Evolutionary conservation across 805 yeast species (phyloP).

Genomic region (Nakazawaea ambrosiae): DNA sequence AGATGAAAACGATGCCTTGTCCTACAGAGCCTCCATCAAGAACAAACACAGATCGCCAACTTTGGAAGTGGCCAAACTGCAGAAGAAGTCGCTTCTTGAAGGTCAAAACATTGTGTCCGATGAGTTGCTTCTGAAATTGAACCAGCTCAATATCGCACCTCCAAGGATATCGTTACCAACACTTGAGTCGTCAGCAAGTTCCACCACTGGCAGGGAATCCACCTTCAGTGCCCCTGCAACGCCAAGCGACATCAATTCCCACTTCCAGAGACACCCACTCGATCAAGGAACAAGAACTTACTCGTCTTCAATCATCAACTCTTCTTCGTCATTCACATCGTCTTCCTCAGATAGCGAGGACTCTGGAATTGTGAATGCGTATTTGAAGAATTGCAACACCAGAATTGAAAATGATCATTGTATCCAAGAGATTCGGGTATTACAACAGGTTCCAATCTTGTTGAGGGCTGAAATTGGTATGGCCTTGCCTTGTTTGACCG

Average conservation of each 20-base stretch:
- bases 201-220: background rate
- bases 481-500: conserved; percentile 93
- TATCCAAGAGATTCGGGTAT: conserved; percentile 77
- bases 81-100: conserved; percentile 29
- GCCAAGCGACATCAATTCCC: background rate
- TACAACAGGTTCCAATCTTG: conserved; percentile 75
- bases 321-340: background rate
- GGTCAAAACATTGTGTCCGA: conserved; percentile 27
- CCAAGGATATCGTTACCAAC: conserved; percentile 33
- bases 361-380: conserved; percentile 43
- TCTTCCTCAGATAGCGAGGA: conserved; percentile 4
- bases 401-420: conserved; percentile 53
- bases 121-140: conserved; percentile 40
- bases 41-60: conserved; percentile 71
- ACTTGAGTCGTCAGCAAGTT: background rate
- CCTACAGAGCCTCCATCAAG: conserved; percentile 72
- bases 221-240: conserved; percentile 4
- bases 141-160: conserved; percentile 39
- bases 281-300: conserved; percentile 4
- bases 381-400: conserved; percentile 48
- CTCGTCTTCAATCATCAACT: conserved; percentile 7
- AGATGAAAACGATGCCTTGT: conserved; percentile 76
- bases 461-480: conserved; percentile 89
- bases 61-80: conserved; percentile 60
- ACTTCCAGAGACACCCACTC: background rate